A percentile compares a stretch with the other conserved stretches of the same genome.
These are phyloP conservation scores for Eucalyptus curtisii DNA, from an alignment of 345 rosid genomes.

Conservation along the genomic window DNA sequence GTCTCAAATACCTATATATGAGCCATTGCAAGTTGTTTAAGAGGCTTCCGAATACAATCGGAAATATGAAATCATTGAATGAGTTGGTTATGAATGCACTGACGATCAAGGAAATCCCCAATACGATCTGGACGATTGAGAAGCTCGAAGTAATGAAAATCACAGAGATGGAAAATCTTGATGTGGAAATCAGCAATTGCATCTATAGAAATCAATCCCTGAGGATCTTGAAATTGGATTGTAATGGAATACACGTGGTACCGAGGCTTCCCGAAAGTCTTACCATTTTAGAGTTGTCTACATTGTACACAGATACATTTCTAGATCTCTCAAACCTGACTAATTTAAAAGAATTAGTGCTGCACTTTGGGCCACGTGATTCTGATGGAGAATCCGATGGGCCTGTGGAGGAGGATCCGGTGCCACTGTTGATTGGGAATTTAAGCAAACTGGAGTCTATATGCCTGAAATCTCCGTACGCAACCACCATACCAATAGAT, in stretches of 20 bases:
- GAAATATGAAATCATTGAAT: too few species aligned
- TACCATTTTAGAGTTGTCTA: fast-evolving
- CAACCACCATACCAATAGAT: fast-evolving
- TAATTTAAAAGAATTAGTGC: fast-evolving
- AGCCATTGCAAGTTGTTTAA: fast-evolving
- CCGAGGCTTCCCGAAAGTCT: too few species aligned
- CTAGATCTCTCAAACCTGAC: too few species aligned
- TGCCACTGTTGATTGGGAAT: fast-evolving
- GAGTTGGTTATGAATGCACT: fast-evolving
- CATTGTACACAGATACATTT: fast-evolving
- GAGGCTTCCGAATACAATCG: neutral
- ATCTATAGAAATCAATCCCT: too few species aligned
- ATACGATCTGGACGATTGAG: fast-evolving
- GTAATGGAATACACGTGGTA: fast-evolving
- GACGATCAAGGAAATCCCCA: fast-evolving
- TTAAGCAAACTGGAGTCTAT: too few species aligned
- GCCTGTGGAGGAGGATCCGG: fast-evolving
- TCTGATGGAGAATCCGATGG: fast-evolving
- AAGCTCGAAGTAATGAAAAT: neutral
- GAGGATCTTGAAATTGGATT: fast-evolving
- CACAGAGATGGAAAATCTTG: fast-evolving
- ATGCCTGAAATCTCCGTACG: fast-evolving
- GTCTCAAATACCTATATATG: neutral
- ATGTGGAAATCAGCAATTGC: fast-evolving
- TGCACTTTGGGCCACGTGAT: fast-evolving